Conservation (phyloP, 371 early-diverging fungal genomes). For the Mucor ambiguus region DNA sequence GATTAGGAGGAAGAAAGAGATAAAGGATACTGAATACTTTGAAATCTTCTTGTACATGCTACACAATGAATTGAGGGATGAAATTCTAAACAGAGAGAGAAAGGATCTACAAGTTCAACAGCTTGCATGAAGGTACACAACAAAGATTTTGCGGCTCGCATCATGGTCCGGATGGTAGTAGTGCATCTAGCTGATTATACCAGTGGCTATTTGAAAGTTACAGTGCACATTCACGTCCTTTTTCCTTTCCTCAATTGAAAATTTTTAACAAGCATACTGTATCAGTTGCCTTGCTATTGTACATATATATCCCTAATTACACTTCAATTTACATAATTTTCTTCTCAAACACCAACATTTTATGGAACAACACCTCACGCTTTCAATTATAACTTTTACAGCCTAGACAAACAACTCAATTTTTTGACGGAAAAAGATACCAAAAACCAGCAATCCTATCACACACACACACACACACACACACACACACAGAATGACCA, state of each 20-base stretch:
- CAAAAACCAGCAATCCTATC: background rate
- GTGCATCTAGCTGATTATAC: background rate
- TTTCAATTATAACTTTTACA: background rate
- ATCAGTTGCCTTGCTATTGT: background rate
- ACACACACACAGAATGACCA: constrained; percentile 39
- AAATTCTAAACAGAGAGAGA: constrained; percentile 7
- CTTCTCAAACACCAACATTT: background rate
- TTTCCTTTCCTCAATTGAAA: background rate
- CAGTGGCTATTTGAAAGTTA: background rate
- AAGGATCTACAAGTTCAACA: background rate
- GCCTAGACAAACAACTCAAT: background rate
- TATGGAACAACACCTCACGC: background rate
- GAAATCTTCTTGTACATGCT: background rate
- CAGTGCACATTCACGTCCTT: background rate
- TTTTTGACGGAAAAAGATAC: background rate
- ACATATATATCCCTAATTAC: background rate
- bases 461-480: too few relatives aligned
- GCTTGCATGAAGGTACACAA: background rate
- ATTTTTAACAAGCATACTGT: background rate
- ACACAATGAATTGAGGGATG: background rate
- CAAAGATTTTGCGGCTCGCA: background rate
- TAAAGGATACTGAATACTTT: background rate
- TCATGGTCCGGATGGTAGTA: background rate
- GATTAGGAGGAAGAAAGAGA: background rate
- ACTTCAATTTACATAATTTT: background rate